Evolutionary conservation across 2,329 filamentous ascomycete genomes (phyloP), one percentile per base, ranked within the genome.

Genomic region (Colletotrichum eleusines): DNA sequence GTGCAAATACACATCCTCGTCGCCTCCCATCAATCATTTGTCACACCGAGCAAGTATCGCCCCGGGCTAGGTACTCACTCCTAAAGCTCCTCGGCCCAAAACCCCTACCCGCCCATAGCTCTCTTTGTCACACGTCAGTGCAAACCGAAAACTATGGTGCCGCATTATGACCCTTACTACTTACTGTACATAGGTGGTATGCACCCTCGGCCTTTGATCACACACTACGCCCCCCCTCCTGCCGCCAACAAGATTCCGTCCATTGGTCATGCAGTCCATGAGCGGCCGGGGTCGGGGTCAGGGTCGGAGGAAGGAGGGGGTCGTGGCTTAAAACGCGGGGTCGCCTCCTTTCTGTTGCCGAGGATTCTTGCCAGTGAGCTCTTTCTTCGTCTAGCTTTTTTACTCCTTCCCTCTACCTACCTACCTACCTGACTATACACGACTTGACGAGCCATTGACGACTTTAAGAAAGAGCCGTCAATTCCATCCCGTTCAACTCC

Each of bases 241-340:
- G 28, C 55, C 50, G 60, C 63, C 67, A 66, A 70, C 67, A 70
- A 57, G 67, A 70, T 57, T 55, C 55, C n/a, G 23, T 26, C 57
- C 42, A 70, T 70, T 70, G 67, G 67, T 70, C 67, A 70, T 70
- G 67, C 67, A 57, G 46, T 42, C 40, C 26, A 54, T 70, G 67
- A 70, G 67, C 63, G 67, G 67, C 59, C 28, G 63, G 28, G 54
- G 57, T 42, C 40, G 40, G 40, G 16, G 18, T 28, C 12, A 23
- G 23, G 48, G 31, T 33, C 7, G 31, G 4, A 7, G 31, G 48
- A 16, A 40, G 23, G 23, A 50, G 51, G 57, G 44, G 46, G 46
- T 38, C 46, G 48, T 53, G 55, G 63, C 67, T 67, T 70, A 70
- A 70, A 70, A 70, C 67, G 67, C 63, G 67, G 67, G 67, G 67